phyloP scores from a whole-genome alignment of 2,329 filamentous ascomycete species.

The Pezicula radicicola region DNA sequence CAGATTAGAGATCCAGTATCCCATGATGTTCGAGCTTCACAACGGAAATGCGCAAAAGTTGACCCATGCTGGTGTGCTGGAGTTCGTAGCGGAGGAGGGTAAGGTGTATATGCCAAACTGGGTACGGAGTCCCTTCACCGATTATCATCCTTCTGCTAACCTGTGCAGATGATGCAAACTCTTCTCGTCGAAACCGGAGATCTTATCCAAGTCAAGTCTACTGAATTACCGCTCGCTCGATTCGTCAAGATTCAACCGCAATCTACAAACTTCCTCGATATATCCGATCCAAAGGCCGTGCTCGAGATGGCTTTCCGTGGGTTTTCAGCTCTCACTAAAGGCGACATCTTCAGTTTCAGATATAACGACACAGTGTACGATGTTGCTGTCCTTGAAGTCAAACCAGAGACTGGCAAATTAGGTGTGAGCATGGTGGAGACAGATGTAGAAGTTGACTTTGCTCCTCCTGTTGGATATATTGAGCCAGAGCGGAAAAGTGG shows the following conservation, averaged over 20 bases:
- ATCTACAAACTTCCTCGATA: slow-evolving; percentile 89
- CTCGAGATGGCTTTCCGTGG: slow-evolving; percentile 95
- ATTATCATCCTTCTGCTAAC: background rate
- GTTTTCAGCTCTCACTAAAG: slow-evolving; percentile 89
- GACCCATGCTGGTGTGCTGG: slow-evolving; percentile 91
- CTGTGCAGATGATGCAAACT: slow-evolving; percentile 81
- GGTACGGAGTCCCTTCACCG: slow-evolving; percentile 49
- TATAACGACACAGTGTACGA: slow-evolving; percentile 96
- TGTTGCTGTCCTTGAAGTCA: slow-evolving; percentile 90
- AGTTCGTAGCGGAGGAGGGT: slow-evolving; percentile 97
- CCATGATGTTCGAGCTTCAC: slow-evolving; percentile 92
- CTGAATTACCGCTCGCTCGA: slow-evolving; percentile 82
- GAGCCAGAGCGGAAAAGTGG: slow-evolving; percentile 78
- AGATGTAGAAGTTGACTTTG: slow-evolving; percentile 94
- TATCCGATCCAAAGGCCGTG: slow-evolving; percentile 94
- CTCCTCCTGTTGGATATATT: slow-evolving; percentile 88
- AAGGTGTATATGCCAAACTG: slow-evolving; percentile 95
- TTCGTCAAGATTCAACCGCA: slow-evolving; percentile 98
- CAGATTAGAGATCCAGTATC: slow-evolving; percentile 92
- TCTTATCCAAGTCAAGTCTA: slow-evolving; percentile 91
- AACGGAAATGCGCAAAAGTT: slow-evolving; percentile 79
- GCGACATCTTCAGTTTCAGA: slow-evolving; percentile 91
- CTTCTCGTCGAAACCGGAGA: slow-evolving; percentile 88
- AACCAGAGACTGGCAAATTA: slow-evolving; percentile 78
- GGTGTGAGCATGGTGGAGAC: slow-evolving; percentile 95